Evolutionary conservation across 2,329 filamentous ascomycete genomes (phyloP).

Genomic region (Cercospora sp.): DNA sequence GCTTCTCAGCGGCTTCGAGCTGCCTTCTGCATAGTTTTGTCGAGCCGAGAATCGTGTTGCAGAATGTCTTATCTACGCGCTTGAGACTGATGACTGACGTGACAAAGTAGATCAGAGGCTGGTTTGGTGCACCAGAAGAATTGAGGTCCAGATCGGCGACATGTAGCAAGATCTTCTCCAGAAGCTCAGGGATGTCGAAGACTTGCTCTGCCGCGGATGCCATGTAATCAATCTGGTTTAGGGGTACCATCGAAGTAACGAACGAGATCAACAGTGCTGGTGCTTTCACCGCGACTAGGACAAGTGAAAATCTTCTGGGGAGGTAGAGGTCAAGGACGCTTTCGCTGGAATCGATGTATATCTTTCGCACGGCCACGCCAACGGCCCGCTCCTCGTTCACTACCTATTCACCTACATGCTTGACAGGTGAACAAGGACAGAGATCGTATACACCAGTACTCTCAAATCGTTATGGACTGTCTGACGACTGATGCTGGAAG

Average conservation of each 20-base stretch:
- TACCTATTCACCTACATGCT: neutral
- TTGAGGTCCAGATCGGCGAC: neutral
- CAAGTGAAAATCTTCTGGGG: neutral
- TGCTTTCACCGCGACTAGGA: neutral
- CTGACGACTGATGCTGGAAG: too few species aligned
- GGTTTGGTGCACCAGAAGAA: fast-evolving
- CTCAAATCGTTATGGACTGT: too few species aligned
- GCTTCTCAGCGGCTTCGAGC: neutral
- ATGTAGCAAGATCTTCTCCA: neutral
- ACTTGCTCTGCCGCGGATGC: neutral
- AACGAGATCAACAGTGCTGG: neutral
- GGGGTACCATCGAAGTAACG: neutral
- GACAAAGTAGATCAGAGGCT: neutral
- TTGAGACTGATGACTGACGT: neutral
- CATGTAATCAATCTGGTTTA: neutral
- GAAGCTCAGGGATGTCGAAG: neutral
- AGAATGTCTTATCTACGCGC: neutral
- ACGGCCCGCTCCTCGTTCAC: neutral
- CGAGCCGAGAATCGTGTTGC: neutral
- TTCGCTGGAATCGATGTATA: neutral
- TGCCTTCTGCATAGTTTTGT: neutral
- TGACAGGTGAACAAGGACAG: neutral
- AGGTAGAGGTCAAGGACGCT: neutral
- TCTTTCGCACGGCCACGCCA: neutral
- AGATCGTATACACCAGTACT: neutral